Evolutionary conservation across 768 basidiomycete genomes (phyloP).

Genomic region (Naganishia onofrii): DNA sequence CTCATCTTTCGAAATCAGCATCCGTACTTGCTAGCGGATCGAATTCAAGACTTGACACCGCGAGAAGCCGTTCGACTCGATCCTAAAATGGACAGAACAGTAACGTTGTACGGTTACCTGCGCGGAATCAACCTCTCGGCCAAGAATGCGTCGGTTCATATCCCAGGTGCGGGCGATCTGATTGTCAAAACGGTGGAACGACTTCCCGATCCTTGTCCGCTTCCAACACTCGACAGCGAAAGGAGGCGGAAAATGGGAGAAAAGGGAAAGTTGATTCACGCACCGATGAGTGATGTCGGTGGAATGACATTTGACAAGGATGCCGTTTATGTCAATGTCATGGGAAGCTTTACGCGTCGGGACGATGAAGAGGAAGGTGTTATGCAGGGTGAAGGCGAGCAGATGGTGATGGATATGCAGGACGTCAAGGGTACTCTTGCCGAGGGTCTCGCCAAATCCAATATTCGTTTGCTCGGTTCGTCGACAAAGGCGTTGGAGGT

Average conservation of each 20-base stretch:
- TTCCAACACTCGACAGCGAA: constrained; percentile 87
- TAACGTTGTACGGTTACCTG: constrained; percentile 92
- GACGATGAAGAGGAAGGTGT: constrained; percentile 60
- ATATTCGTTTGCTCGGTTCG: constrained; percentile 77
- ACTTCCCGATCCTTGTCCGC: constrained; percentile 90
- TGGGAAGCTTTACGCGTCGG: constrained; percentile 85
- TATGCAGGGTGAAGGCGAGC: constrained; percentile 86
- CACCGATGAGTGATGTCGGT: constrained; percentile 98
- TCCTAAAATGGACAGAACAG: constrained; percentile 87
- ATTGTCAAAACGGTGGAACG: constrained; percentile 68
- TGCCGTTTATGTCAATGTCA: constrained; percentile 95
- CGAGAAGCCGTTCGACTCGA: constrained; percentile 74
- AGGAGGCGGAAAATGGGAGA: constrained; percentile 85
- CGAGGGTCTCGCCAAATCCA: constrained; percentile 73
- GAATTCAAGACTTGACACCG: constrained; percentile 89
- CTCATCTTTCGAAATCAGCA: constrained; percentile 92
- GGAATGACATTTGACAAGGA: constrained; percentile 97
- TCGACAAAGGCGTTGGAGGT: constrained; percentile 68
- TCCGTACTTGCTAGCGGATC: constrained; percentile 90
- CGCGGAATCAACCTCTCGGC: constrained; percentile 63
- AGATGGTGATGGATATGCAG: constrained; percentile 96
- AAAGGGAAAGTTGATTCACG: constrained; percentile 90
- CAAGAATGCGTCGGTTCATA: constrained; percentile 68
- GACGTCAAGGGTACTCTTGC: constrained; percentile 78
- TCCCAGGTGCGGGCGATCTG: constrained; percentile 92